Evolutionary conservation across 129 eudicot species (phyloP), one percentile per base, ranked within the genome.

Genomic region (Artemisia annua): DNA sequence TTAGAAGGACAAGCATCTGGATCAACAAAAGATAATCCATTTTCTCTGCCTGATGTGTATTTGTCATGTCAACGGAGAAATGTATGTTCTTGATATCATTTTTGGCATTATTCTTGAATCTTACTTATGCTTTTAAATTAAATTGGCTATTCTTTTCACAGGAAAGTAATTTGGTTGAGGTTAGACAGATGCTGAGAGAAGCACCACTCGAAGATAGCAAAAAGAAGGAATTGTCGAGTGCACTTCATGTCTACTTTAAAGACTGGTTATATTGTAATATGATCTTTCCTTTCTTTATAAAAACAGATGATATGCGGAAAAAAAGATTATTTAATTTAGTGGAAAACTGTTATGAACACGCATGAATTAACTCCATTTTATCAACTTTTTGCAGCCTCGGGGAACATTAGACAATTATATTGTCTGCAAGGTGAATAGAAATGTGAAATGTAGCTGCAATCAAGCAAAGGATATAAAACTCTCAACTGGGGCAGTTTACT

Each of bases 261-360:
- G 99, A 95, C 66, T 95, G 99, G 99, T 80, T 95, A 80, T 95
- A 88, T 72, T 94, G 99, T 95, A 95, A 82, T 72, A 35, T 51
- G 24, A 11, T 54, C 49, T 5, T 43, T 39, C 14, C 43, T 4
- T 32, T 32, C 43, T 32, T 32, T 32, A 4, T 32, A 4, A 0
- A 32, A 5, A 32, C 43, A 4, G 43, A 32, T 32, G 7, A 32
- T 32, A 4, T 32, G 43, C 7, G 7, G 5, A 32, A 32, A 32
- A 32, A 32, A 18, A 3, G 16, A 11, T 1, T 44, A 16, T 30
- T 15, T 67, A 15, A 4, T 48, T n/a, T 26, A 22, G 8, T 11
- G n/a, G 30, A 51, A 50, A 35, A 11, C 46, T 59, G 51, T 51
- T 63, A 17, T 20, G 18, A 73, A n/a, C 3, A 59, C 32, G 14